Evolutionary conservation across 768 basidiomycete genomes (phyloP), one percentile per base, ranked within the genome.

Genomic region (Naematelia aurantialba): DNA sequence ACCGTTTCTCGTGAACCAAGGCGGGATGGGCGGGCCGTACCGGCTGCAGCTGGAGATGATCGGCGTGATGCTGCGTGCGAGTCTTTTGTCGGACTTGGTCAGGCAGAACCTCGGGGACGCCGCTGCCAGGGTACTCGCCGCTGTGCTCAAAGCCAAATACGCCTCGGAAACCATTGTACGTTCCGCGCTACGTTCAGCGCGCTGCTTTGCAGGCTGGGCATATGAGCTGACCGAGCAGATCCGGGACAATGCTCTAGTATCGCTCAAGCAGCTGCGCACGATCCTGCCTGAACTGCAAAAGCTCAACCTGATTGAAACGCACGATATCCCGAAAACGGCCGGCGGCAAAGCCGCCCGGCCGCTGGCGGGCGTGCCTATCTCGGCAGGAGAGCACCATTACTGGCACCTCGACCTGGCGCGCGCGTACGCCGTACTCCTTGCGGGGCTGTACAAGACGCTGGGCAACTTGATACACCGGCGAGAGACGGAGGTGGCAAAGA

Each of bases 391-490:
- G 59, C 63, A 63, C 39, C 72, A 73, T 79, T 84, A 97, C 29
- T 98, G 94, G 94, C 91, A 87, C 75, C 88, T 96, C 52, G 91
- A 97, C 78, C 81, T 89, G 8, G 80, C 83, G 31, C 89, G 91
- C 72, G 88, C 89, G 10, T 90, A 89, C 69, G 84, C 87, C 21
- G 81, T 86, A 11, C 81, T 96, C 21, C 79, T 94, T 14, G 83
- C 83, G 27, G 84, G 84, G 64, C 79, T 93, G 31, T 93, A 93
- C 82, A 94, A 97, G 78, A 90, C 89, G 0, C 73, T 98, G 55
- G 91, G 84, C 74, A 98, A 99, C 74, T 85, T 96, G 61, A 80
- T 85, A 26, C 81, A 82, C 67, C 84, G 91, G 49, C 82, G 86
- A 61, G 82, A 84, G 61, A 83, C 85, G 3, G 93, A 98, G 73